Evolutionary conservation across 2,329 filamentous ascomycete genomes (phyloP).

Genomic region (Macrophomina phaseolina): DNA sequence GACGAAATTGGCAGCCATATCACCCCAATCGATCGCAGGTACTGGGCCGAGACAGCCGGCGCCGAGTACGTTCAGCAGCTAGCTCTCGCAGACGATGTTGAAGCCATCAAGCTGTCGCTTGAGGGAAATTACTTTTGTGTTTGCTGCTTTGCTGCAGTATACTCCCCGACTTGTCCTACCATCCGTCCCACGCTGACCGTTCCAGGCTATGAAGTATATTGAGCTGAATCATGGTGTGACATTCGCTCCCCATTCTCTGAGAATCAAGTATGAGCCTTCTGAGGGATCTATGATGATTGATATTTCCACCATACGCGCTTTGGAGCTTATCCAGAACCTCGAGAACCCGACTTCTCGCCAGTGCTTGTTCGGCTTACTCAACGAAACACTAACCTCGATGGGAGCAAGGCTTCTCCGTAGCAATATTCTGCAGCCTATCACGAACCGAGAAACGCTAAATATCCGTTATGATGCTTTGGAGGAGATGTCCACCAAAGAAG

Average conservation of each 20-base stretch:
- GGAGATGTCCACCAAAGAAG: slow-evolving; percentile 80
- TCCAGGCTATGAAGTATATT: slow-evolving; percentile 79
- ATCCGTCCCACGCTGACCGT: slow-evolving; percentile 27
- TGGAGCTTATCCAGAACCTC: slow-evolving; percentile 90
- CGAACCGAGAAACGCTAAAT: slow-evolving; percentile 68
- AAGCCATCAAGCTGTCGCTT: slow-evolving; percentile 78
- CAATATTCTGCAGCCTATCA: slow-evolving; percentile 89
- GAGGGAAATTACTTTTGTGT: slow-evolving; percentile 86
- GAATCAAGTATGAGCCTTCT: slow-evolving; percentile 84
- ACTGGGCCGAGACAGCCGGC: slow-evolving; percentile 81
- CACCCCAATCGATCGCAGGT: slow-evolving; percentile 72
- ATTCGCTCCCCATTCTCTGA: slow-evolving; percentile 79
- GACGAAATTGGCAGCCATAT: slow-evolving; percentile 63
- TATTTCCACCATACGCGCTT: slow-evolving; percentile 79
- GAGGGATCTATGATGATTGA: slow-evolving; percentile 97
- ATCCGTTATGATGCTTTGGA: slow-evolving; percentile 82
- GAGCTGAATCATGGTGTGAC: slow-evolving; percentile 71
- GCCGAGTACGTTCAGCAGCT: slow-evolving; percentile 78
- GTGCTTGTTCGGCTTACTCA: slow-evolving; percentile 83
- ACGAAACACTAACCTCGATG: slow-evolving; percentile 87
- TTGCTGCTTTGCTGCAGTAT: slow-evolving; percentile 83
- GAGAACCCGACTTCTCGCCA: slow-evolving; percentile 78
- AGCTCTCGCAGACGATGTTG: slow-evolving; percentile 80
- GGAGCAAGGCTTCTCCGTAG: slow-evolving; percentile 81
- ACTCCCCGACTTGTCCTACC: slow-evolving; percentile 26